Evolutionary conservation across 495 filamentous ascomycete genomes (phyloP), one percentile per base, ranked within the genome.

Genomic region (Chaetomium cochliodes): DNA sequence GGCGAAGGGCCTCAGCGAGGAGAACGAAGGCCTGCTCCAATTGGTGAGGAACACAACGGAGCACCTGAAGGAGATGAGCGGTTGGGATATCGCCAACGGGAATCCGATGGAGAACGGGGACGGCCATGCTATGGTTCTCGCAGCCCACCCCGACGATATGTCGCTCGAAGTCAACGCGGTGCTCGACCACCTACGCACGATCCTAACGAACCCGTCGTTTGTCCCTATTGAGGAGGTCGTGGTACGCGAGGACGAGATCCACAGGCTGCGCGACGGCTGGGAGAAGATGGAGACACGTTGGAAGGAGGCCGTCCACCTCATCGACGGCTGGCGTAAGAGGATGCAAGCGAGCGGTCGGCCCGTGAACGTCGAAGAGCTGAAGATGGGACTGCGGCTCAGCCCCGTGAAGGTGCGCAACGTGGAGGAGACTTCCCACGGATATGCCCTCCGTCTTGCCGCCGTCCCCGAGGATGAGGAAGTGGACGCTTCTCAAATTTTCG

Each of bases 221-320:
- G 94, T 97, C 37, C 90, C 94, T 0, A 82, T 98, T n/a, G 96
- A 98, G 72, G 84, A 97, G 74, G 90, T 97, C 8, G 91, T 92
- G 64, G 79, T 93, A 20, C 85, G 93, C 33, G 93, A 98, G 64
- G 90, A 96, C 50, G 93, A 96, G 70, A 97, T 98, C 63, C 80
- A 83, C 23, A 80, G 89, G 65, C 78, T 98, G 15, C 86, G 90
- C 30, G 85, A 89, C 62, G 91, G 92, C 25, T 96, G 92, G 87
- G 90, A 93, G 73, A 92, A 87, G 74, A 92, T 98, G 89, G 92
- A 97, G 75, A 82, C 80, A 18, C 80, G 93, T 47, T 97, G 94
- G 93, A 86, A 85, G 69, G 93, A 98, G 66, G 90, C 93, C 2
- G 85, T 97, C 2, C 82, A 85, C 37, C 84, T 98, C 81, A 96